A percentile compares a stretch with the other conserved stretches of the same genome.
phyloP scores from a whole-genome alignment of 1,284 basidiomycete species.

The Pseudozyma sp. region DNA sequence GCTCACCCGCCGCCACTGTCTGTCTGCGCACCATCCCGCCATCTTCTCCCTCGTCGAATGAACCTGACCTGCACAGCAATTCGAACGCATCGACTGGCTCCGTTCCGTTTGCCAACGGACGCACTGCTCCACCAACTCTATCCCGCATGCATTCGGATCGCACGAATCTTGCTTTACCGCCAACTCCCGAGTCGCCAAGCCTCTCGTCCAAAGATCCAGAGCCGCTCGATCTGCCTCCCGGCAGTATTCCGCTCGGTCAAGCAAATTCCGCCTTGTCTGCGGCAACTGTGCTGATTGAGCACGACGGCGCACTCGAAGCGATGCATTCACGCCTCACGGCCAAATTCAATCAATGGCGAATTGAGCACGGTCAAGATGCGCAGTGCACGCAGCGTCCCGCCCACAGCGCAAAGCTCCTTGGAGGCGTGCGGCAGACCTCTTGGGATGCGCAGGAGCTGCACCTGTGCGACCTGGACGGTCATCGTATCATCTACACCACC shows the following conservation, averaged over 20 bases:
- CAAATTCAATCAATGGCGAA: slow-evolving; percentile 31
- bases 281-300: slow-evolving; percentile 33
- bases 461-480: slow-evolving; percentile 43
- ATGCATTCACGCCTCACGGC: slow-evolving; percentile 32
- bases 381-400: not conserved
- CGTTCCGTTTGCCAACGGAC: slow-evolving; percentile 8
- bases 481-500: slow-evolving; percentile 43
- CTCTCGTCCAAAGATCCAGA: slow-evolving; percentile 17
- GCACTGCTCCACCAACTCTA: slow-evolving; percentile 17
- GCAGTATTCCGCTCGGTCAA: slow-evolving; percentile 18
- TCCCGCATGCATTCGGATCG: slow-evolving; percentile 8
- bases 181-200: slow-evolving; percentile 23
- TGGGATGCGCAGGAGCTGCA: slow-evolving; percentile 52
- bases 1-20: slow-evolving; percentile 19
- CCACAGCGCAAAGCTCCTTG: slow-evolving; percentile 23
- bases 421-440: slow-evolving; percentile 33
- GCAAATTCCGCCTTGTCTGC: slow-evolving; percentile 14
- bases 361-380: slow-evolving; percentile 18
- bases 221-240: slow-evolving; percentile 18
- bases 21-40: slow-evolving; percentile 33
- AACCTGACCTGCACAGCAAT: not conserved
- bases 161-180: slow-evolving; percentile 9
- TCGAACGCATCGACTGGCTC: not conserved
- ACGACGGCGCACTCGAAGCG: slow-evolving; percentile 25
- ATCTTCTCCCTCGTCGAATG: slow-evolving; percentile 20